phyloP scores from a whole-genome alignment of 768 basidiomycete species.

The Naganishia antarctica region DNA sequence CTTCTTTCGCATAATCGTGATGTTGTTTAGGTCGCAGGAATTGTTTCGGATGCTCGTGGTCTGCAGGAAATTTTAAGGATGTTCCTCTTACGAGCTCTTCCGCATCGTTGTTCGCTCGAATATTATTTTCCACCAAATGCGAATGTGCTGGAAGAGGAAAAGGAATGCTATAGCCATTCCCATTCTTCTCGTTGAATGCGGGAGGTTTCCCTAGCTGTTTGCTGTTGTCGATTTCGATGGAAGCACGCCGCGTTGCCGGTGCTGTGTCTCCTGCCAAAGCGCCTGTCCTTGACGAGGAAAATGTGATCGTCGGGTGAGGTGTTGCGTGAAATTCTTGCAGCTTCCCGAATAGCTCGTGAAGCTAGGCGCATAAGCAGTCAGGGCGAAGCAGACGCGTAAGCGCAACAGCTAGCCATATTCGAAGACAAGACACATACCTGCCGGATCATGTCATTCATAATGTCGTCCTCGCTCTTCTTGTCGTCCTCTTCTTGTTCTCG shows the following conservation, averaged over 20 bases:
- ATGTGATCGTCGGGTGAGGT: slow-evolving; percentile 13
- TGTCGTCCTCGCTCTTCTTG: slow-evolving; percentile 7
- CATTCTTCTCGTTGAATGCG: neutral
- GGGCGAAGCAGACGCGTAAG: neutral
- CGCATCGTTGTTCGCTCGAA: neutral
- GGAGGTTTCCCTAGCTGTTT: neutral
- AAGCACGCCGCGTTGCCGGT: neutral
- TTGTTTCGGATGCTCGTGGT: neutral
- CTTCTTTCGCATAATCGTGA: neutral
- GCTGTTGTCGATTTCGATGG: neutral
- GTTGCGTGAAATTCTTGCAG: slow-evolving; percentile 19
- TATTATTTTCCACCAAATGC: neutral
- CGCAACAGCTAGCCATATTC: too few species aligned
- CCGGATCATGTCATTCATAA: slow-evolving; percentile 15
- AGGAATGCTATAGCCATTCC: neutral
- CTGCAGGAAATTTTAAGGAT: neutral
- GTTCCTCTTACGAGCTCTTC: neutral
- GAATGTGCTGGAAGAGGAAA: neutral
- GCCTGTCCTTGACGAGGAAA: neutral
- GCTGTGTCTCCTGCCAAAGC: neutral
- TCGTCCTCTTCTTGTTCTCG: neutral
- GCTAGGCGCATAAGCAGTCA: neutral
- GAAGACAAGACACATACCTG: neutral
- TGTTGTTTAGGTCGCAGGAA: slow-evolving; percentile 16
- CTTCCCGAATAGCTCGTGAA: slow-evolving; percentile 12